Evolutionary conservation across 108 stramenopile species (phyloP), one percentile per base, ranked within the genome.

Genomic region (Asterionellopsis glacialis): DNA sequence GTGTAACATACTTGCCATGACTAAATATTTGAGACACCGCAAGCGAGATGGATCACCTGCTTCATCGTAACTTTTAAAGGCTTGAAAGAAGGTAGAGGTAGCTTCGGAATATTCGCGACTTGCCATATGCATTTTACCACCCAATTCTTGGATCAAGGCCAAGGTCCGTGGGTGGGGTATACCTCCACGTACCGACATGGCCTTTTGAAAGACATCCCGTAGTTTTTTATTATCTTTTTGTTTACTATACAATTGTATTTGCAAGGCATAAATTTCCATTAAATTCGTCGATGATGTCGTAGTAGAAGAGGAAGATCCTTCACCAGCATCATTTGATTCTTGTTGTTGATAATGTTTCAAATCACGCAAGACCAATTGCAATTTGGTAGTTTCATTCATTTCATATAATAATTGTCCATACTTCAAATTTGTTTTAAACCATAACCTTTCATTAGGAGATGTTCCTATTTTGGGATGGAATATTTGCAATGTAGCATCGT

Each of bases 351-450:
- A 68, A 40, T 57, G 52, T 28, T 88, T 62, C 11, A 94, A 71
- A 64, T 91, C 93, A 18, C 67, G 66, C 59, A 96, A 85, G 11
- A 96, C 90, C n/a, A 74, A 51, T 65, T 94, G 90, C 0, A 96
- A 76, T 69, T 90, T 91, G 39, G 53, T 55, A 9, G 87, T 84
- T 64, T 96, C 95, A 45, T 93, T 88, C 74, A 85, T 87, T 73
- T 94, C 91, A 61, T 89, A 92, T 43, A 96, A 69, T 14, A 96
- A 66, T 47, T 94, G 95, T 0, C 95, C 95, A 51, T 92, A 92
- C 50, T 96, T 96, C n/a, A 96, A 63, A 67, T 91, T 93, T 19
- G 91, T 91, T 64, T 96, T 96, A 87, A 94, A 94, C 95, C 95
- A 96, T 16, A 96, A 59, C 1, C 95, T 69, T 59, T 95, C 87